Evolutionary conservation across 371 early-diverging fungal species (phyloP), one percentile per base, ranked within the genome.

Genomic region (Mortierella sp.): DNA sequence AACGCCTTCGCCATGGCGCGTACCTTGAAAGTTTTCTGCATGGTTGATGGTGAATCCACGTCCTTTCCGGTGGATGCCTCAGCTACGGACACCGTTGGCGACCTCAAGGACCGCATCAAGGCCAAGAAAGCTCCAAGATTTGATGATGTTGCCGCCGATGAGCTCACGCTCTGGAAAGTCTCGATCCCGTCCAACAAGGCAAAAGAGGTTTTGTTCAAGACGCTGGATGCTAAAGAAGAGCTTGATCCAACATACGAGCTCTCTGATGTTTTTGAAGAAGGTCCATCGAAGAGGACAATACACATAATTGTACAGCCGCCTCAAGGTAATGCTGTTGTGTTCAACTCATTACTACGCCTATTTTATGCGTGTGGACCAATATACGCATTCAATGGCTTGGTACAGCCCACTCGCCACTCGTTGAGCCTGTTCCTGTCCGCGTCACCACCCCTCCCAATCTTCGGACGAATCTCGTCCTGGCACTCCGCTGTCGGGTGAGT

Each of bases 241-340:
- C 52, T 31, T 37, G 37, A 52, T 14, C 21, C 37, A 21, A 47
- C 57, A 8, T n/a, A 30, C 6, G 47, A 43, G 11, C 12, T 56
- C 34, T 56, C 57, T 19, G 57, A 34, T 3, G 47, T 56, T 34
- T 56, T 56, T 32, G 14, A 19, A 0, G 57, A 56, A 5, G 24
- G 28, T 14, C 32, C 4, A 32, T 32, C 31, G 14, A 46, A 56
- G 31, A 31, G 21, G 41, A 46, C 30, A 0, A 31, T 46, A 2
- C 47, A 46, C 46, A 56, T 32, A 30, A 30, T 56, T 19, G 46
- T 63, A 23, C 56, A 53, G 54, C 43, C 63, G 1, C 41, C 63
- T 6, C 49, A 27, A 31, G 53, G 47, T 56, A 56, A 46, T 37
- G 23, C 19, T 34, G 19, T 37, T 39, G 4, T 39, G 8, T 39